Evolutionary conservation across 371 early-diverging fungal species (phyloP), one percentile per base, ranked within the genome.

Genomic region (Lichtheimia corymbifera): DNA sequence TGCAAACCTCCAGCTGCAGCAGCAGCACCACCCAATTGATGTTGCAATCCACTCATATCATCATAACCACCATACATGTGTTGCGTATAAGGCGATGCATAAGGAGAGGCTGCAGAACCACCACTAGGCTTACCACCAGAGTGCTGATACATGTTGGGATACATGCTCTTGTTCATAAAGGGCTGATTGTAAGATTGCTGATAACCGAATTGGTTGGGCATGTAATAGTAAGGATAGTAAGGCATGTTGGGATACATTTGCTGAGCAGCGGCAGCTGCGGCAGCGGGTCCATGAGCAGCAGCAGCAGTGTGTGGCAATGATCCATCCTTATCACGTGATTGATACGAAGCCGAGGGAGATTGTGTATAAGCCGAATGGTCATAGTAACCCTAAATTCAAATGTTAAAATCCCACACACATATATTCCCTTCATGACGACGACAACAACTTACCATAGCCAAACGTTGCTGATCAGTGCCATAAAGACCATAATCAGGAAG

Each of bases 91-190:
- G 71, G 71, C 35, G 73, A 62, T 17, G 44, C 61, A 47, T 76
- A 74, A 55, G 75, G 77, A 18, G 76, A 70, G 11, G 70, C 63
- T 30, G 63, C 53, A 7, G 55, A 57, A 20, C 53, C 60, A 47
- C 47, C 47, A 24, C 59, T 62, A 27, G 74, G 71, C 58, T 76
- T 76, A 53, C 50, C 67, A 27, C 55, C 53, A 2, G 59, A 55
- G 9, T 75, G 72, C 53, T 73, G 73, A 57, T 90, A 89, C 88
- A 89, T 86, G 53, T 63, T 73, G 27, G 91, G 90, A 61, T 93
- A 94, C 84, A 91, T 86, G 59, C 80, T 83, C 84, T 93, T 93
- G 82, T 89, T 91, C 76, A 89, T 82, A 63, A 90, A 93, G 13
- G 91, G 95, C 66, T 93, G 93, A 27, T 85, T 89, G 70, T 93